Evolutionary conservation across 768 basidiomycete species (phyloP).

Genomic region (Hemileccinum rubropunctum): DNA sequence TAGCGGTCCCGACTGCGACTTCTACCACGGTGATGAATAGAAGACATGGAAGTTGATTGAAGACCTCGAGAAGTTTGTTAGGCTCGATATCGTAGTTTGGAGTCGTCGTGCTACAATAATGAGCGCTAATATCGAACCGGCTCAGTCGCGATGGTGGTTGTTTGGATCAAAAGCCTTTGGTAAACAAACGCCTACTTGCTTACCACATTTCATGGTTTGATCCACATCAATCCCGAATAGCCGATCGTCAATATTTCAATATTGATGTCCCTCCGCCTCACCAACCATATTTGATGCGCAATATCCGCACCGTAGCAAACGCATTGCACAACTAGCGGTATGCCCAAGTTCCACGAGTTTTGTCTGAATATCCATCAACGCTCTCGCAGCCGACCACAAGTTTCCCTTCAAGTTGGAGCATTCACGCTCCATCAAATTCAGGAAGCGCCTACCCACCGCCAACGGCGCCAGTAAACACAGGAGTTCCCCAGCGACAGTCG

Average conservation of each 20-base stretch:
- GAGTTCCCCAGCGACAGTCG: neutral
- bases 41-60: slow-evolving; percentile 16
- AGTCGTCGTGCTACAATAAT: neutral
- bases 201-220: slow-evolving; percentile 6
- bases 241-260: slow-evolving; percentile 15
- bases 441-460: slow-evolving; percentile 4
- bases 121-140: neutral
- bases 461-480: slow-evolving; percentile 2
- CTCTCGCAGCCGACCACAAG: slow-evolving; percentile 24
- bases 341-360: slow-evolving; percentile 13
- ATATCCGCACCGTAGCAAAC: slow-evolving; percentile 27
- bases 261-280: slow-evolving; percentile 7
- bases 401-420: slow-evolving; percentile 18
- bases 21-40: slow-evolving; percentile 22
- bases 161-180: slow-evolving; percentile 28
- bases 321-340: slow-evolving; percentile 10
- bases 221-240: slow-evolving; percentile 21
- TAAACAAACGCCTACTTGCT: slow-evolving; percentile 18
- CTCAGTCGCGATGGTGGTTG: slow-evolving; percentile 9
- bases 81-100: neutral
- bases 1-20: slow-evolving; percentile 19
- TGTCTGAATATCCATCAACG: slow-evolving; percentile 10
- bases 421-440: slow-evolving; percentile 6
- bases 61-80: neutral
- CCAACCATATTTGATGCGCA: slow-evolving; percentile 18